These are phyloP conservation scores for Anthoceros angustus DNA, from an alignment of 225 moss, liverwort and hornwort genomes.

Conservation along the genomic window DNA sequence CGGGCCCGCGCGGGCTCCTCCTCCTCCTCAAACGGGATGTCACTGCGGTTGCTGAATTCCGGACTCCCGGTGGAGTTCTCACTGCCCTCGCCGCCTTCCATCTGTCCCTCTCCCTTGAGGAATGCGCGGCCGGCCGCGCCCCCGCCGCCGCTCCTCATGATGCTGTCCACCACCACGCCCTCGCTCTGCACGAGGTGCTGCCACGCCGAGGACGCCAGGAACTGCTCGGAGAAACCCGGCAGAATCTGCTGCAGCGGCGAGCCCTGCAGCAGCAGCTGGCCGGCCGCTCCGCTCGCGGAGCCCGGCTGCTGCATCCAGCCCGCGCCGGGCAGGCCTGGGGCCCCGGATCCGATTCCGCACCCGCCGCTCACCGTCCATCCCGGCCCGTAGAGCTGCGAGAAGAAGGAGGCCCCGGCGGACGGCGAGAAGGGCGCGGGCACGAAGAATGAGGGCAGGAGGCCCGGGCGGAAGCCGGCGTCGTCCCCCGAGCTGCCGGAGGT, in stretches of 20 bases:
- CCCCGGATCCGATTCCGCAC: neutral
- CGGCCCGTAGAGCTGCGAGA: neutral
- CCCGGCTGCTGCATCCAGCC: conserved; percentile 1
- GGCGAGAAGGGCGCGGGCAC: conserved; percentile 2
- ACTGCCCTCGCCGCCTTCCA: conserved; percentile 4
- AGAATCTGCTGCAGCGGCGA: neutral
- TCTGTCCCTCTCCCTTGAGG: neutral
- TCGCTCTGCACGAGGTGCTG: conserved; percentile 4
- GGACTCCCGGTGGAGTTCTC: conserved; percentile 5
- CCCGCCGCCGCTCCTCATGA: neutral
- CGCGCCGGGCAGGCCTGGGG: neutral
- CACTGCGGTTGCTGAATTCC: conserved; percentile 2
- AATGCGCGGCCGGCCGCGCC: no score
- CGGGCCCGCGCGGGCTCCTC: neutral
- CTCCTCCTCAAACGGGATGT: conserved; percentile 4
- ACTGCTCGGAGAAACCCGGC: neutral
- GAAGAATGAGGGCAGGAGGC: neutral
- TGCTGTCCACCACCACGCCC: conserved; percentile 4
- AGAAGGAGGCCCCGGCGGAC: neutral
- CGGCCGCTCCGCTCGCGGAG: neutral
- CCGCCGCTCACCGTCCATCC: neutral
- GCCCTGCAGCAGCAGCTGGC: conserved; percentile 5
- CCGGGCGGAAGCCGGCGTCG: neutral
- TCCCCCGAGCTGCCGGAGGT: neutral
- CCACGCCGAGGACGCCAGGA: neutral